phyloP scores from a whole-genome alignment of 208 protist genomes.

The Angomonas ambiguus region DNA sequence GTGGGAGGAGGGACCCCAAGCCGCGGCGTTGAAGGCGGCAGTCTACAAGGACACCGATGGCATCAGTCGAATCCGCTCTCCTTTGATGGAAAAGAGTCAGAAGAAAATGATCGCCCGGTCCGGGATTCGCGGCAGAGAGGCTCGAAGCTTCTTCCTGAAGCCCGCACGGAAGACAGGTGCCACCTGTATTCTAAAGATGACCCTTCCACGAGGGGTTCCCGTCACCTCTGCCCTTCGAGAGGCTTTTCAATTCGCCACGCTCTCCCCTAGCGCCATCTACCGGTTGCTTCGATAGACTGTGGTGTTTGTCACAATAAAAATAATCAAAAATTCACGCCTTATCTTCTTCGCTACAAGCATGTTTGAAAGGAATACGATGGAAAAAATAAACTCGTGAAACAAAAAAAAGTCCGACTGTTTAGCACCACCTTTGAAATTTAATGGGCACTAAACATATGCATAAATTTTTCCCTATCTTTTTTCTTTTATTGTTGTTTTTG shows the following conservation, averaged over 20 bases:
- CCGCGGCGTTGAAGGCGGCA: slow-evolving; percentile 24
- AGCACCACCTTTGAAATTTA: too few species aligned
- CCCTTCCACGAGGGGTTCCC: slow-evolving; percentile 54
- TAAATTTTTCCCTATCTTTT: too few species aligned
- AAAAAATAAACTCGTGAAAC: too few species aligned
- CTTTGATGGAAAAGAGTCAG: slow-evolving; percentile 29
- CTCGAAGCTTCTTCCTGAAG: slow-evolving; percentile 63
- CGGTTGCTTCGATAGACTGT: slow-evolving; percentile 11
- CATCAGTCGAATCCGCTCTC: slow-evolving; percentile 59
- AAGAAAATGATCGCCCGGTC: slow-evolving; percentile 60
- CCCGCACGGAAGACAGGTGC: slow-evolving; percentile 62
- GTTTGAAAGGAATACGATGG: too few species aligned
- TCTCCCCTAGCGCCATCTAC: slow-evolving; percentile 63
- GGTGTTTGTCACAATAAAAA: too few species aligned
- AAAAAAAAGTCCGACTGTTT: too few species aligned
- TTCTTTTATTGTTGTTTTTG: slow-evolving; percentile 1
- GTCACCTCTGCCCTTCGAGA: slow-evolving; percentile 68
- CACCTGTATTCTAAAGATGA: slow-evolving; percentile 59
- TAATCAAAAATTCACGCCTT: too few species aligned
- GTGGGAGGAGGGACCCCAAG: slow-evolving; percentile 47
- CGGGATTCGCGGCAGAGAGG: slow-evolving; percentile 55
- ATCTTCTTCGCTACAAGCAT: too few species aligned
- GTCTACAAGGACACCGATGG: slow-evolving; percentile 75
- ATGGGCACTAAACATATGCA: neutral
- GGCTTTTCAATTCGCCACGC: slow-evolving; percentile 61